Conservation (phyloP, 2,329 filamentous ascomycete genomes). For the Trichoderma afroharzianum region DNA sequence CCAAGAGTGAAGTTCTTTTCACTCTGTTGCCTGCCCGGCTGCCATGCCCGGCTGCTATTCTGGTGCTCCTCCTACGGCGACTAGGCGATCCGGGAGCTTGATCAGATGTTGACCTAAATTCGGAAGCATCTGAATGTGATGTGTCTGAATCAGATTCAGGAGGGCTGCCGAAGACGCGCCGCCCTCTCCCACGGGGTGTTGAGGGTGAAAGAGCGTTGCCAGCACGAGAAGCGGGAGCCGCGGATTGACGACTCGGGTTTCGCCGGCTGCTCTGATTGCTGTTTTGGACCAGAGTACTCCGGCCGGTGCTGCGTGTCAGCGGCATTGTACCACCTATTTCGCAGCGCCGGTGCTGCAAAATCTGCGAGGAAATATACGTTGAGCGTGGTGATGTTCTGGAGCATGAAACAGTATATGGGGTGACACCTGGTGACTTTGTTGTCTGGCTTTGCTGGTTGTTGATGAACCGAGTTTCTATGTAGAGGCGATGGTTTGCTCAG, state of each 20-base stretch:
- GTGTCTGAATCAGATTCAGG: not conserved
- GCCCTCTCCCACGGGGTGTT: not conserved
- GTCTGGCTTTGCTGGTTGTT: not conserved
- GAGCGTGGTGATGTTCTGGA: not conserved
- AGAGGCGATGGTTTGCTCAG: not conserved
- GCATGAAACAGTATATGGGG: not conserved
- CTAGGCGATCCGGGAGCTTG: not conserved
- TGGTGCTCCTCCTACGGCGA: not conserved
- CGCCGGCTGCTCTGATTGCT: slow-evolving; percentile 24
- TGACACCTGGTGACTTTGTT: not conserved
- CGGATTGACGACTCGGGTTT: slow-evolving; percentile 14
- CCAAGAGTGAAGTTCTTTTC: not conserved
- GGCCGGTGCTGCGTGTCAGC: slow-evolving; percentile 27
- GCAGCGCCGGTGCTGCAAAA: not conserved
- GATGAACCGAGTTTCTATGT: not conserved
- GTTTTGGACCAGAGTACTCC: slow-evolving; percentile 15
- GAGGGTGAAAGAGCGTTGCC: not conserved
- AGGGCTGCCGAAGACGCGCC: not conserved
- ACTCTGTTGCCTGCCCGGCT: not conserved
- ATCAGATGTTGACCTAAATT: not conserved
- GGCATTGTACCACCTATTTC: slow-evolving; percentile 25
- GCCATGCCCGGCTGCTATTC: not conserved
- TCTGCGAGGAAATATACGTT: not conserved
- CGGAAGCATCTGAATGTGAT: not conserved
- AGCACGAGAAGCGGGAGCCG: not conserved